These are phyloP conservation scores for Vigna nakashimae DNA, from an alignment of 306 rosid species.

Conservation along the genomic window DNA sequence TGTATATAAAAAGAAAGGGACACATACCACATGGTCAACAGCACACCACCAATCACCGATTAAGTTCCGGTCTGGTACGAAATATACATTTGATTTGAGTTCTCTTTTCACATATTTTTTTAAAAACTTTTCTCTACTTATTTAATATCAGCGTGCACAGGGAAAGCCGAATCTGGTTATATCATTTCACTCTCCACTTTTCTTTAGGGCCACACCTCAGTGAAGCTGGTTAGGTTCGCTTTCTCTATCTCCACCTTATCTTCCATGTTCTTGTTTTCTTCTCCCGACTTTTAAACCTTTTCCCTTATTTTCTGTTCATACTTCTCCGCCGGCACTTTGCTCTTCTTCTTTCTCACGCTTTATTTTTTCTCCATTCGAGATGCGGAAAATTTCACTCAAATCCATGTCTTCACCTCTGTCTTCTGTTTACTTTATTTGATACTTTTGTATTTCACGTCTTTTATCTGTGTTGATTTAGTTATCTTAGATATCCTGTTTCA, in stretches of 20 bases:
- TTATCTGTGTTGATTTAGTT: background rate
- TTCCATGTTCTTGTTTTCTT: background rate
- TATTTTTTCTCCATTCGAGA: background rate
- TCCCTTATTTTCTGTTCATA: background rate
- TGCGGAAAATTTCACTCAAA: background rate
- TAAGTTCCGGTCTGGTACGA: background rate
- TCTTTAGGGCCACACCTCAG: constrained; percentile 13
- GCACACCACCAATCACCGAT: background rate
- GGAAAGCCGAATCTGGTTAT: background rate
- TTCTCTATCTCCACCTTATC: constrained; percentile 26
- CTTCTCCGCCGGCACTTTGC: background rate
- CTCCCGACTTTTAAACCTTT: background rate
- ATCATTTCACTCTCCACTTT: background rate
- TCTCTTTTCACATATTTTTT: background rate
- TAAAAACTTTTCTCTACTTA: background rate
- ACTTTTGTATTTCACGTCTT: background rate
- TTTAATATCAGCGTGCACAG: background rate
- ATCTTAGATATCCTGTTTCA: constrained; percentile 17
- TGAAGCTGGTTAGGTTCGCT: constrained; percentile 3
- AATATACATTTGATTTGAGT: background rate
- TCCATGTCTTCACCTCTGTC: background rate
- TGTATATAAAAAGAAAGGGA: background rate
- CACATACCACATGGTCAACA: background rate
- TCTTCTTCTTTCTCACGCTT: background rate
- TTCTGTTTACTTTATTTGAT: background rate